Evolutionary conservation across 257 asterid species (phyloP).

Genomic region (Przewalskia tangutica): DNA sequence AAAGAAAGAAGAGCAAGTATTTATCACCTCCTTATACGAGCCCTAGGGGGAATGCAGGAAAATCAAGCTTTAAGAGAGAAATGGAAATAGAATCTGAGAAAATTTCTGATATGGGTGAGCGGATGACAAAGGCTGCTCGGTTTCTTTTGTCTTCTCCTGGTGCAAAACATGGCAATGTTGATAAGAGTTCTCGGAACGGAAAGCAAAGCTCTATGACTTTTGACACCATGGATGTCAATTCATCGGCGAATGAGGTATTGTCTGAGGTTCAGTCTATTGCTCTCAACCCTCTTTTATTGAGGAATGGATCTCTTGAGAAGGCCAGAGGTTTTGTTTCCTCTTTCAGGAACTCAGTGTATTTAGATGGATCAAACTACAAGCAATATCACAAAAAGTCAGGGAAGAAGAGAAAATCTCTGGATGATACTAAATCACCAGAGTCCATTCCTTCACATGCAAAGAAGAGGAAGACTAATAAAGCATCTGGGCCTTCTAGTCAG

Average conservation of each 20-base stretch:
- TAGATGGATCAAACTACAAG: conserved; percentile 26
- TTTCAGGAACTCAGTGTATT: conserved; percentile 35
- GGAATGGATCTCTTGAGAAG: conserved; percentile 28
- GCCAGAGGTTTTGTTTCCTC: conserved; percentile 38
- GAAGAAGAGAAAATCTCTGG: conserved; percentile 24
- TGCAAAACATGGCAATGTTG: conserved; percentile 1
- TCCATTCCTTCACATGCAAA: not conserved
- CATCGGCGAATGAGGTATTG: conserved; percentile 28
- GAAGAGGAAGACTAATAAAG: conserved; percentile 9
- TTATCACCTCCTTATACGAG: conserved; percentile 60
- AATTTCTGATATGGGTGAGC: conserved; percentile 20
- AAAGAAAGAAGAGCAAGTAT: conserved; percentile 78
- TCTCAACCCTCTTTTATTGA: conserved; percentile 23
- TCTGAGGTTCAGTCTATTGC: conserved; percentile 37
- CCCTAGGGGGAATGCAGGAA: conserved; percentile 14
- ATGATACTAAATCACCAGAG: conserved; percentile 10
- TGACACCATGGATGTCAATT: conserved; percentile 19
- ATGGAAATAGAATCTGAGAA: conserved; percentile 20
- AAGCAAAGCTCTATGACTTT: not conserved
- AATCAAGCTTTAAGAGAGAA: conserved; percentile 19
- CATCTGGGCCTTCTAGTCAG: conserved; percentile 12
- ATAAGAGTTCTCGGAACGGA: not conserved
- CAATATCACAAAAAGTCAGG: conserved; percentile 10
- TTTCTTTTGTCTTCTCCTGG: conserved; percentile 14
- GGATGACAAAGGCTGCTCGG: conserved; percentile 22